Evolutionary conservation across 495 filamentous ascomycete genomes (phyloP), one percentile per base, ranked within the genome.

Genomic region (Cladorrhinum samala): DNA sequence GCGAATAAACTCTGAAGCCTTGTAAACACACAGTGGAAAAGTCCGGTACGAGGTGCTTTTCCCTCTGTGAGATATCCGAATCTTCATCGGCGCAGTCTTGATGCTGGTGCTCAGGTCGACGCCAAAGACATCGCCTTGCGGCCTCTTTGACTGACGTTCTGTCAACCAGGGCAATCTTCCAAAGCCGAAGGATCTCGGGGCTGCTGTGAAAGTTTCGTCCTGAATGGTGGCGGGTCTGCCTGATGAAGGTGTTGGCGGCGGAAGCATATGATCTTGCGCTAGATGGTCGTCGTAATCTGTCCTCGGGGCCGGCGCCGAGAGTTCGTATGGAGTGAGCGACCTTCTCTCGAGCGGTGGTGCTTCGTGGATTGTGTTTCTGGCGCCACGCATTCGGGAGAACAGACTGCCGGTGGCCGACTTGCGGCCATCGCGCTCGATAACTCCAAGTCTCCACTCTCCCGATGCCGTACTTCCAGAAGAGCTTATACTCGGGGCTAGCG

Each of bases 1-100:
- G 7, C 55, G 60, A 13, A 68, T 68, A 23, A 60, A 68, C 23
- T 68, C 63, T 52, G 58, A 64, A 47, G 60, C 66, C 27, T 66
- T 68, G 50, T 68, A 57, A 3, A 68, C 51, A n/a, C 48, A 37
- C 13, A 64, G 13, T 1, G 65, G 65, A 16, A 60, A 62, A 0
- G 54, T 53, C 5, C 65, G 45, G 7, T 64, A 52, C 20, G 65
- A 68, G 2, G 58, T 62, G 19, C 51, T 46, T 6, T 45, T 47
- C 1, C 65, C 65, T 30, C 56, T 59, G 56, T 68, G 65, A 0
- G 63, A 68, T 14, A 68, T 61, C 25, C 65, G 18, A 43, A 61
- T 64, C 25, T 54, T 57, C 30, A 60, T 62, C 0, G 63, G 65
- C 4, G 65, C 65, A 0, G 58, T 24, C 3, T 46, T 23, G 19